These are phyloP conservation scores for Stachybotrys chlorohalonatus DNA, from an alignment of 2,329 filamentous ascomycete genomes.

Conservation along the genomic window DNA sequence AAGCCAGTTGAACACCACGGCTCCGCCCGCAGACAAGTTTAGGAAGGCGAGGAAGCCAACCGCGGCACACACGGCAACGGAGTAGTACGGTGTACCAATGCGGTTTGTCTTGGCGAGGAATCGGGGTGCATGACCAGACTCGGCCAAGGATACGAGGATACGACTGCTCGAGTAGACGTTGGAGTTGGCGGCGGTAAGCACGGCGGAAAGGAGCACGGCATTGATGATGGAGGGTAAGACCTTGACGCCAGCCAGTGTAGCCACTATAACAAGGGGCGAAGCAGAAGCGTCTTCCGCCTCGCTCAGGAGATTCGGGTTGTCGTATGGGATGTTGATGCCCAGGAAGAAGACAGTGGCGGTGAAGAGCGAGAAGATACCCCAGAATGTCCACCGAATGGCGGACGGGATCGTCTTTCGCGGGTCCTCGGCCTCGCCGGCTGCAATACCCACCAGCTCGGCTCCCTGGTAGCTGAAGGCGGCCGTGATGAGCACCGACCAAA, in stretches of 20 bases:
- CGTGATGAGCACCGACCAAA: conserved; percentile 60
- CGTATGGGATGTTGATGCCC: conserved; percentile 59
- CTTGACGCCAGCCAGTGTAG: conserved; percentile 51
- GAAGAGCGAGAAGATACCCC: conserved; percentile 64
- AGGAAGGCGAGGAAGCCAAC: conserved; percentile 60
- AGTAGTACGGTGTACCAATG: conserved; percentile 52
- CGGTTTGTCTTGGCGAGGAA: conserved; percentile 51
- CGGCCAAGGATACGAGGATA: conserved; percentile 56
- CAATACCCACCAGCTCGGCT: conserved; percentile 67
- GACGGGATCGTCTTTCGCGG: conserved; percentile 63
- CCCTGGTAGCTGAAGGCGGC: conserved; percentile 66
- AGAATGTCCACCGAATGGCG: conserved; percentile 68
- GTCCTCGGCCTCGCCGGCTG: conserved; percentile 68
- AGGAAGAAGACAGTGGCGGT: conserved; percentile 59
- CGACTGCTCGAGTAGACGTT: conserved; percentile 67
- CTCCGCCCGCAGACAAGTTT: conserved; percentile 50
- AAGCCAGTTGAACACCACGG: conserved; percentile 61
- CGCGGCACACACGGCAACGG: conserved; percentile 43
- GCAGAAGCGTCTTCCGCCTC: conserved; percentile 49
- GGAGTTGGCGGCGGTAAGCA: conserved; percentile 69
- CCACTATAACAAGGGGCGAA: conserved; percentile 56
- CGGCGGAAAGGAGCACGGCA: conserved; percentile 66
- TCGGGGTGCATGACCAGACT: conserved; percentile 52
- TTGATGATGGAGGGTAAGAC: conserved; percentile 65
- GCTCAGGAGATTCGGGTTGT: conserved; percentile 43